Conservation (phyloP, 495 filamentous ascomycete genomes). For the Penicillium parvum region DNA sequence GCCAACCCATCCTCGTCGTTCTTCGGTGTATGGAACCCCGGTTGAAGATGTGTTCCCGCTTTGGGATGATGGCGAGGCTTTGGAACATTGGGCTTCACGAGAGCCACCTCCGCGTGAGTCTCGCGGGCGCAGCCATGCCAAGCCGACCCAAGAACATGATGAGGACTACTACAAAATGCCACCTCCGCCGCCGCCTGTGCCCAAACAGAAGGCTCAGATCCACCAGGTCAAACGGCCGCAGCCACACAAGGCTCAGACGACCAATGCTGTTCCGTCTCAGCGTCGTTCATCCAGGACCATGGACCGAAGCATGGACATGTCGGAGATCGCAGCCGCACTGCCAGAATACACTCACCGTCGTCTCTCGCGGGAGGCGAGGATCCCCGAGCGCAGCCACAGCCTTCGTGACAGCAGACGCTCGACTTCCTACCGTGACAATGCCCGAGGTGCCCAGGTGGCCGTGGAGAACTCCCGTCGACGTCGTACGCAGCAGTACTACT, state of each 20-base stretch:
- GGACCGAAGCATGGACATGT: constrained; percentile 34
- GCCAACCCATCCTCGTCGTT: constrained; percentile 26
- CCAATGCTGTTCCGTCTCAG: constrained; percentile 23
- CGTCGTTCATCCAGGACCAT: constrained; percentile 32
- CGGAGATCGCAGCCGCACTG: constrained; percentile 29
- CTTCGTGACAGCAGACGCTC: constrained; percentile 25
- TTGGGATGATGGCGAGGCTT: constrained; percentile 26
- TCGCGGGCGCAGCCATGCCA: constrained; percentile 9
- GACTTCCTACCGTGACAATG: constrained; percentile 30
- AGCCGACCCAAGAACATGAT: constrained; percentile 22
- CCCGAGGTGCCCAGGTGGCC: constrained; percentile 27
- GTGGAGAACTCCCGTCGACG: constrained; percentile 36
- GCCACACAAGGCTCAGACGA: constrained; percentile 25
- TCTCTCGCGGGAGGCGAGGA: constrained; percentile 23
- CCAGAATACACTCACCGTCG: constrained; percentile 30
- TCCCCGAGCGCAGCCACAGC: constrained; percentile 36
- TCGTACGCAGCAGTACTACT: constrained; percentile 29
- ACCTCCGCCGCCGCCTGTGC: constrained; percentile 32
- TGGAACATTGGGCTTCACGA: constrained; percentile 26
- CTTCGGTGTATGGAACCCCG: constrained; percentile 32
- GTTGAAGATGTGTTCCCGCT: constrained; percentile 25
- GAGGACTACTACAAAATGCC: constrained; percentile 46
- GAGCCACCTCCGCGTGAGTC: constrained; percentile 11
- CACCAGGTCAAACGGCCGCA: constrained; percentile 29
- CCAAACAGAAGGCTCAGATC: constrained; percentile 31